Base-by-base conservation (phyloP, 2,329 filamentous ascomycete species). In the Hortaea sp. region DNA sequence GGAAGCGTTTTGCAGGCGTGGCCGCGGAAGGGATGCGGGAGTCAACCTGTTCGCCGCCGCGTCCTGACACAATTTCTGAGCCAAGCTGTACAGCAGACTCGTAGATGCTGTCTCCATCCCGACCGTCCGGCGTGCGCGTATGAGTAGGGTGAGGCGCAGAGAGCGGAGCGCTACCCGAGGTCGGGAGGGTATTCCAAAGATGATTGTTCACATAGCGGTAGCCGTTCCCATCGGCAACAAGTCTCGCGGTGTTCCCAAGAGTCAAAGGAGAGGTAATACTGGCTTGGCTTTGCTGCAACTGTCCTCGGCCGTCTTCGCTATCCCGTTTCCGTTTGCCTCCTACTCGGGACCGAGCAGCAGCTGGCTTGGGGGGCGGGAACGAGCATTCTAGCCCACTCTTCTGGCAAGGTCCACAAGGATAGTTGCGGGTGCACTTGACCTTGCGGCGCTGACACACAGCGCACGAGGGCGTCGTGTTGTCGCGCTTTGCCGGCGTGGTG, bases 171-270 rank as follows among this genome's bases (percentile, higher is more conserved):
- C 32, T n/a, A 35, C 32, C n/a, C 32, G 32, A 9, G 32, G 32
- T 9, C 32, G 32, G 32, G 49, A 38, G 49, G 46, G 55, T 49
- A 40, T 45, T 52, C 54, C 54, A 58, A 6, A 56, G 50, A 37
- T 58, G 56, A 30, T 55, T 55, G 39, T 58, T 57, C 4, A 57
- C 53, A 48, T 57, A 56, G 35, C 54, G 45, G 39, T 54, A 53
- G 30, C 50, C 55, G 29, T 42, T 42, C 7, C 54, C 52, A 37
- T 56, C 50, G 5, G 55, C 53, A 6, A 57, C 53, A 38, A 57
- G 43, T 10, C 52, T 52, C 34, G 53, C 55, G 37, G 49, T 55
- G n/a, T n/a, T 35, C 9, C 32, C 32, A 9, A 4, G 32, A 9
- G 32, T 35, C 32, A n/a, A 35, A n/a, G 32, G 9, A 9, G 32